Evolutionary conservation across 306 rosid species (phyloP).

Genomic region (Canavalia gladiata): DNA sequence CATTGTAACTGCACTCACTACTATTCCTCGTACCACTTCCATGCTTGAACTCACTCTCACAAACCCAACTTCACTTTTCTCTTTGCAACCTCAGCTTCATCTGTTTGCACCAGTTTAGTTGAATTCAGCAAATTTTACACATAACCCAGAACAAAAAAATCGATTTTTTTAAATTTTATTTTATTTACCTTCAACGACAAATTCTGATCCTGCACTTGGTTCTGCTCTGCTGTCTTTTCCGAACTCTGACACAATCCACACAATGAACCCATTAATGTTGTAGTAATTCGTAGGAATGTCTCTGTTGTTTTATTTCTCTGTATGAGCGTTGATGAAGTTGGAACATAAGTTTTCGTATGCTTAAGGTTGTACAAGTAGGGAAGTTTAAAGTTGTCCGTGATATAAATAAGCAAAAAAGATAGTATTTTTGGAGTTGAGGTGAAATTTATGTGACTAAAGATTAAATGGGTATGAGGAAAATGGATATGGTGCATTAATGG

Average conservation of each 20-base stretch:
- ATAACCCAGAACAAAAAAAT: constrained; percentile 25
- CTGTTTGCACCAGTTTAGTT: constrained; percentile 31
- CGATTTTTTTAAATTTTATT: not conserved
- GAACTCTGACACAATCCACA: constrained; percentile 48
- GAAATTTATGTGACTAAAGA: constrained; percentile 14
- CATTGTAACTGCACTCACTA: constrained; percentile 40
- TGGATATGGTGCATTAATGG: constrained; percentile 50
- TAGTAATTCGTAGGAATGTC: constrained; percentile 13
- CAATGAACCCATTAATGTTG: constrained; percentile 39
- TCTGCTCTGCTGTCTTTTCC: constrained; percentile 43
- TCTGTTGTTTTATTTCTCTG: not conserved
- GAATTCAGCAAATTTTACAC: constrained; percentile 30
- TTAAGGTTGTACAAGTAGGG: constrained; percentile 11
- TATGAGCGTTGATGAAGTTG: not conserved
- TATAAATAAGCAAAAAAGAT: constrained; percentile 5
- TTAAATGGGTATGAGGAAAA: constrained; percentile 46
- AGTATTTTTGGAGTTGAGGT: constrained; percentile 3
- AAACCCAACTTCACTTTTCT: constrained; percentile 37
- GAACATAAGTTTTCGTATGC: constrained; percentile 29
- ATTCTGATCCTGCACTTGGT: constrained; percentile 49
- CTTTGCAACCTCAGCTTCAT: constrained; percentile 39
- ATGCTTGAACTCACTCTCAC: constrained; percentile 50
- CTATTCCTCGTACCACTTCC: constrained; percentile 56
- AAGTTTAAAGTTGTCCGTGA: not conserved
- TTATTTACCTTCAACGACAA: constrained; percentile 56